Evolutionary conservation across 2,329 filamentous ascomycete genomes (phyloP).

Genomic region (Ophiocordyceps polyrhachis-furcata): DNA sequence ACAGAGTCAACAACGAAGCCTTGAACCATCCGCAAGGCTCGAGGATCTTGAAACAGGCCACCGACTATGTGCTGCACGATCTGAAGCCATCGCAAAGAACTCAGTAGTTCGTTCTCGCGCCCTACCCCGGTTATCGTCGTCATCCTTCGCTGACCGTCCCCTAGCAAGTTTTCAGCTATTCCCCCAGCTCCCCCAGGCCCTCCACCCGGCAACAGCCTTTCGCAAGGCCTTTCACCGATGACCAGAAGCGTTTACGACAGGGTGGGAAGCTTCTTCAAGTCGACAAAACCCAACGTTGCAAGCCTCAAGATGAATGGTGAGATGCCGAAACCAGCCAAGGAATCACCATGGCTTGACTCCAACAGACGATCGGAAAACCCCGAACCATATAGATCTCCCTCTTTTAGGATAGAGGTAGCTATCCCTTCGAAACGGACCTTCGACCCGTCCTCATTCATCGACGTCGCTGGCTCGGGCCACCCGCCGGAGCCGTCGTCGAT

Average conservation of each 20-base stretch:
- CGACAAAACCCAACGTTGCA: conserved; percentile 14
- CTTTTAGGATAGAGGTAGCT: conserved; percentile 25
- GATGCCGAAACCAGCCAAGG: conserved; percentile 5
- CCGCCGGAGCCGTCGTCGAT: conserved; percentile 1
- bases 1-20: conserved; percentile 54
- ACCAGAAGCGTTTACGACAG: conserved; percentile 21
- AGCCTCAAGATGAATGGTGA: conserved; percentile 18
- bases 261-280: conserved; percentile 20
- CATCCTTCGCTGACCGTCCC: conserved; percentile 9
- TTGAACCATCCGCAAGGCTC: conserved; percentile 37
- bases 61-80: conserved; percentile 57
- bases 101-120: conserved; percentile 35
- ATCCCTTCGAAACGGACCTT: conserved; percentile 25
- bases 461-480: conserved; percentile 10
- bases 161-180: conserved; percentile 32
- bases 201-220: conserved; percentile 11
- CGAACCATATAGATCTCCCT: conserved; percentile 16
- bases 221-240: conserved; percentile 29
- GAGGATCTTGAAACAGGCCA: conserved; percentile 48
- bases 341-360: conserved; percentile 6
- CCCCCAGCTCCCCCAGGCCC: conserved; percentile 8
- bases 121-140: neutral
- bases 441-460: conserved; percentile 18
- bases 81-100: conserved; percentile 53
- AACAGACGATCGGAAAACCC: conserved; percentile 5